Conservation (phyloP, 352 stramenopile species). For the Globisporangium paddicum region DNA sequence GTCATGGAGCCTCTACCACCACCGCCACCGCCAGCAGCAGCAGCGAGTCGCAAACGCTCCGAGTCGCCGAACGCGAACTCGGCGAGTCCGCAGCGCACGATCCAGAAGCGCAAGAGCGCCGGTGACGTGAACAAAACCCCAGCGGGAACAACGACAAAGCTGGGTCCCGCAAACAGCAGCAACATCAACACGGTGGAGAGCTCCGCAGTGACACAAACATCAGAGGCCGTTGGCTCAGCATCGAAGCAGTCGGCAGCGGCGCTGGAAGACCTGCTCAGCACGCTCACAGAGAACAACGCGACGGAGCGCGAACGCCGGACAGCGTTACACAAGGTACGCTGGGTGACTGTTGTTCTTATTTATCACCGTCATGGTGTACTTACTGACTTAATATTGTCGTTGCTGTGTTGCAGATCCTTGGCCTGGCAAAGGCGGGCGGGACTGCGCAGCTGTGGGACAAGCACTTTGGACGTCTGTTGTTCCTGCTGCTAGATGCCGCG, state of each 20-base stretch:
- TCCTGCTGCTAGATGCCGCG: slow-evolving; percentile 37
- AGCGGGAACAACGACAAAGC: neutral
- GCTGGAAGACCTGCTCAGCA: slow-evolving; percentile 40
- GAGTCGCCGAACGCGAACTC: slow-evolving; percentile 43
- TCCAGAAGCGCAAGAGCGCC: slow-evolving; percentile 44
- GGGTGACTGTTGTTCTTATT: neutral
- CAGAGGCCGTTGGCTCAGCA: neutral
- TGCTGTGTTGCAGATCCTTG: slow-evolving; percentile 24
- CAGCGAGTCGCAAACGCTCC: slow-evolving; percentile 36
- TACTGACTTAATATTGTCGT: neutral
- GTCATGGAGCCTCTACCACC: slow-evolving; percentile 17
- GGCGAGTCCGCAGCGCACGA: slow-evolving; percentile 27
- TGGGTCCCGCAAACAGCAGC: neutral
- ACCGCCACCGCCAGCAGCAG: slow-evolving; percentile 30
- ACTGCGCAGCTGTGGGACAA: slow-evolving; percentile 32
- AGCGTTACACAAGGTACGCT: slow-evolving; percentile 44
- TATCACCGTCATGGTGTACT: neutral
- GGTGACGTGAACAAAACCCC: slow-evolving; percentile 1
- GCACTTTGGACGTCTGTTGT: slow-evolving; percentile 36
- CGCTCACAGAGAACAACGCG: slow-evolving; percentile 46
- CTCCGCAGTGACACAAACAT: neutral
- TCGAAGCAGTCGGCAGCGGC: slow-evolving; percentile 13
- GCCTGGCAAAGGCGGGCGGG: slow-evolving; percentile 18
- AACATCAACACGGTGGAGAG: neutral
- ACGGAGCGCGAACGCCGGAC: slow-evolving; percentile 29